A percentile compares a stretch with the other conserved stretches of the same genome.
Evolutionary conservation across 1,284 basidiomycete genomes (phyloP).

Genomic region (Apiotrichum akiyoshidainum): DNA sequence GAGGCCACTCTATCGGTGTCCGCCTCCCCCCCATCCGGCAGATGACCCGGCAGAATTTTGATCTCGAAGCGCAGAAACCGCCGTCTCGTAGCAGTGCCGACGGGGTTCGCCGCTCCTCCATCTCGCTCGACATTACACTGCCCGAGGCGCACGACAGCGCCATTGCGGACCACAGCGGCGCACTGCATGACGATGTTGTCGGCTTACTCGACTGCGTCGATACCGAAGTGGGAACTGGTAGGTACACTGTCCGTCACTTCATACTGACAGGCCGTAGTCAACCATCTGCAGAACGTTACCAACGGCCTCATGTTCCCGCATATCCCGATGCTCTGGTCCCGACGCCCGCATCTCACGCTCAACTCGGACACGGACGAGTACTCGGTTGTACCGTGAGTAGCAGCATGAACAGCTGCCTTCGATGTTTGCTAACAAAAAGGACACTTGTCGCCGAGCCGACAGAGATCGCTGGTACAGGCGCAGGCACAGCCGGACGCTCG

Average conservation of each 20-base stretch:
- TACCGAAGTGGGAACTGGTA: constrained; percentile 41
- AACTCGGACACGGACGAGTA: constrained; percentile 21
- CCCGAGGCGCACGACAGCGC: constrained; percentile 1
- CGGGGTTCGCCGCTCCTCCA: neutral
- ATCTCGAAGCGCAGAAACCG: neutral
- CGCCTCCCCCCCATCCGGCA: neutral
- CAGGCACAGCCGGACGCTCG: too few species aligned
- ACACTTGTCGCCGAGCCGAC: neutral
- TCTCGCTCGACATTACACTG: neutral
- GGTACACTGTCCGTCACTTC: constrained; percentile 1
- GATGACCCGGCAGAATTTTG: neutral
- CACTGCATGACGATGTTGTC: constrained; percentile 41
- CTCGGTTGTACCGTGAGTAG: neutral
- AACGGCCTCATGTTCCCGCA: constrained; percentile 49
- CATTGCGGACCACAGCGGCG: constrained; percentile 16
- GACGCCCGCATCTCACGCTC: constrained; percentile 41
- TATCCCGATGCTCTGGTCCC: constrained; percentile 40
- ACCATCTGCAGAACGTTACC: constrained; percentile 48
- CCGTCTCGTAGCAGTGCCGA: too few species aligned
- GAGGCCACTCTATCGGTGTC: neutral
- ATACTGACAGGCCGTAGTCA: constrained; percentile 28
- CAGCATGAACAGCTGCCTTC: too few species aligned
- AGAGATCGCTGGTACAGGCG: too few species aligned
- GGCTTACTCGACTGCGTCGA: constrained; percentile 45
- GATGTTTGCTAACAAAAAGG: neutral